phyloP scores from a whole-genome alignment of 345 rosid genomes.

The Eucalyptus curtisii region DNA sequence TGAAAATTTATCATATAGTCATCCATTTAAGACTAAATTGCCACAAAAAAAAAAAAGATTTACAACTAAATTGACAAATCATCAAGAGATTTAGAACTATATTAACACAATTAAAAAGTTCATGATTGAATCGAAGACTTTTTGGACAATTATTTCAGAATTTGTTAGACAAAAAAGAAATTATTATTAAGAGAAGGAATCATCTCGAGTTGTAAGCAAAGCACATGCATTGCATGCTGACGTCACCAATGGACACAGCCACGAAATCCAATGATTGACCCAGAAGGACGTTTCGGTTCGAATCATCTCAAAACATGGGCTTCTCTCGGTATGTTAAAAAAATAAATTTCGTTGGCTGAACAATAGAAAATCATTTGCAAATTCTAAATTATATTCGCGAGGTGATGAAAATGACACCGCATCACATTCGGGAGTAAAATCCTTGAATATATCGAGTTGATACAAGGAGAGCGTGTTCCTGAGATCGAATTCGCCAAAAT shows the following conservation, averaged over 20 bases:
- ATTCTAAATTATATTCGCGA: neutral
- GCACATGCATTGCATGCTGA: neutral
- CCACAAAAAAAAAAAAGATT: too few relatives aligned
- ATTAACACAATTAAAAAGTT: fast-evolving
- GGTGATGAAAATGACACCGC: neutral
- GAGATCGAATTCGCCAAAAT: neutral
- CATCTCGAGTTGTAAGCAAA: neutral
- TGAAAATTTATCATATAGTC: neutral
- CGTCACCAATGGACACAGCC: neutral
- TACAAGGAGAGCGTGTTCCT: neutral
- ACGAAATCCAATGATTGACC: neutral
- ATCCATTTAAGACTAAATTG: too few relatives aligned
- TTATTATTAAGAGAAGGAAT: too few relatives aligned
- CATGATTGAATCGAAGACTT: too few relatives aligned
- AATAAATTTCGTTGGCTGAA: neutral
- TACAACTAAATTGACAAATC: neutral
- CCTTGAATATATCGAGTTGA: neutral
- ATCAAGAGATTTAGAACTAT: neutral
- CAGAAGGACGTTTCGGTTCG: neutral
- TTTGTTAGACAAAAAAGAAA: too few relatives aligned
- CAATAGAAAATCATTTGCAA: neutral
- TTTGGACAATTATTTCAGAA: neutral
- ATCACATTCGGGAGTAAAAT: neutral
- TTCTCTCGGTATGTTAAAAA: neutral
- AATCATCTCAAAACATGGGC: neutral